Evolutionary conservation across 805 yeast species (phyloP), one percentile per base, ranked within the genome.

Genomic region (Wickerhamiella bombiphila): DNA sequence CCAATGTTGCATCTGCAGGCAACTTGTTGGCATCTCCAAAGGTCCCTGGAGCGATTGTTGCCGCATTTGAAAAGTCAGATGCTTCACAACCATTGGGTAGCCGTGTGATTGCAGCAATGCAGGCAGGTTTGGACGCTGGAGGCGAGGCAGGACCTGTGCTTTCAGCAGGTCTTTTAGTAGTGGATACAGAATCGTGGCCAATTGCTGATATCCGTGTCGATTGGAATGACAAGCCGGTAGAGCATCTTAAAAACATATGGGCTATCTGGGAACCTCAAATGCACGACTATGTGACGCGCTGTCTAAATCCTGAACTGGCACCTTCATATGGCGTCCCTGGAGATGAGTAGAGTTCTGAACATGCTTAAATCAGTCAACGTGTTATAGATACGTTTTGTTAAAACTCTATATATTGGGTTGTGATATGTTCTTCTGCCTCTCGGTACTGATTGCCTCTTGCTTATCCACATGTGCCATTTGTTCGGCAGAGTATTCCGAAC

Each of bases 251-350:
- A 21, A 28, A 25, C 7, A 14, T 44, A 20, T 44, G 47, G 47
- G 33, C 25, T 11, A 34, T 44, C 11, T 44, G 36, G 32, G 22
- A 20, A 22, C 47, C 47, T 5, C 47, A 44, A 39, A 44, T 44
- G 47, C 34, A 38, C 25, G 47, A 39, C 36, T 44, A 44, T 17
- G 41, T 39, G 20, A 35, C 37, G 18, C 35, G 47, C 5, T 32
- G 43, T 16, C 22, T 42, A 16, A 35, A 44, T 24, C 47, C 47
- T n/a, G 26, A 11, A 4, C 16, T 32, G 3, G 47, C 47, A 14
- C 47, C 47, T 4, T 39, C 45, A 16, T 44, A 44, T 31, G 47
- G 47, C 7, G 47, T 44, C 3, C 47, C 47, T 1, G 47, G 47
- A 9, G 45, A 44, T 30, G 43, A 39, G 29, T 44, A 35, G 22